These are phyloP conservation scores for Globisporangium alternatum DNA, from an alignment of 352 stramenopile species.

Conservation along the genomic window DNA sequence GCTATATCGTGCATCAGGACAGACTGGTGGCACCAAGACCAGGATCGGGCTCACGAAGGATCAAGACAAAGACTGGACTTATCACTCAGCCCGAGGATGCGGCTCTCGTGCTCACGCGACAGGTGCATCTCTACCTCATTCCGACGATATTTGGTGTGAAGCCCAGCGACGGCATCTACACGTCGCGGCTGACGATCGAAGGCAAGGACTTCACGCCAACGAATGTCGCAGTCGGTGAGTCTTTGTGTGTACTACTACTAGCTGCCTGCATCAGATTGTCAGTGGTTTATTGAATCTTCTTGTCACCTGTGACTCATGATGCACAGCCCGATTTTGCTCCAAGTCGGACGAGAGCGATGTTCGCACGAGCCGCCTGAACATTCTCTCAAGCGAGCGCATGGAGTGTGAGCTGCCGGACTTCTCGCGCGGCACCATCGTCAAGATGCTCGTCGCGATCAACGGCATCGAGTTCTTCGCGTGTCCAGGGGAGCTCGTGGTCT, in stretches of 20 bases:
- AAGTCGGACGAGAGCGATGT: constrained; percentile 30
- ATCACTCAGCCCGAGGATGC: not conserved
- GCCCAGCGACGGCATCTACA: constrained; percentile 61
- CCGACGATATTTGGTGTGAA: constrained; percentile 41
- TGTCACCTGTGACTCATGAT: not conserved
- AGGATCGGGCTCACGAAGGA: not conserved
- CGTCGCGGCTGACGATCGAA: constrained; percentile 49
- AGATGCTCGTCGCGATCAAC: constrained; percentile 57
- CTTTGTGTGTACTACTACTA: not conserved
- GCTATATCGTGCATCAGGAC: constrained; percentile 16
- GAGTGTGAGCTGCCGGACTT: constrained; percentile 64
- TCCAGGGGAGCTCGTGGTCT: constrained; percentile 46
- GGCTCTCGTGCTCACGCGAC: constrained; percentile 21
- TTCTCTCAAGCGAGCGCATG: constrained; percentile 47
- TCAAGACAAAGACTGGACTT: not conserved
- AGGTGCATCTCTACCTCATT: constrained; percentile 44
- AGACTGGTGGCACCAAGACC: not conserved
- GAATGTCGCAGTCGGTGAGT: constrained; percentile 43
- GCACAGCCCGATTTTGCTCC: constrained; percentile 42
- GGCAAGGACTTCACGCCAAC: constrained; percentile 56
- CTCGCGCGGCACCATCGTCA: constrained; percentile 42
- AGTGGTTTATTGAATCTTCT: not conserved
- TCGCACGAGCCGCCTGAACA: constrained; percentile 27
- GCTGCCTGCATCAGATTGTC: not conserved
- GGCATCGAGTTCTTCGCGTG: constrained; percentile 59